These are phyloP conservation scores for Candida labiduridarum DNA, from an alignment of 1,139 yeast genomes.

Conservation along the genomic window DNA sequence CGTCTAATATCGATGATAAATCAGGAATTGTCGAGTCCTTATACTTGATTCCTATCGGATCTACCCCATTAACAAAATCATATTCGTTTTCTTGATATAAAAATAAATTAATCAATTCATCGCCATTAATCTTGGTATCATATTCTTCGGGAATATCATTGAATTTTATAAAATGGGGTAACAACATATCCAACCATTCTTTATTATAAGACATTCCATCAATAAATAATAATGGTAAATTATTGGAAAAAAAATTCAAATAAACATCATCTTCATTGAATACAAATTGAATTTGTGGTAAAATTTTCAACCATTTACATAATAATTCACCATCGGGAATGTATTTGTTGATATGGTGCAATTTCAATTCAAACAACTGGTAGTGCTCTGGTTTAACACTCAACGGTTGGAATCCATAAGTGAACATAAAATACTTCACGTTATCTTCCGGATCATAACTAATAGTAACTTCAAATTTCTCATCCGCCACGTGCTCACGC, in stretches of 20 bases:
- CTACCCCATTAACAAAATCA: conserved; percentile 30
- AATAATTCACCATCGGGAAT: conserved; percentile 12
- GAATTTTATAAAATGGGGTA: conserved; percentile 13
- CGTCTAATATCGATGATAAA: conserved; percentile 6
- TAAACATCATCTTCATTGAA: conserved; percentile 18
- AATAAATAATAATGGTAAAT: conserved; percentile 20
- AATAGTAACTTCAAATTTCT: conserved; percentile 38
- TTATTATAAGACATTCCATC: conserved; percentile 18
- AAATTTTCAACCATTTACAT: conserved; percentile 29
- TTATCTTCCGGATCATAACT: conserved; percentile 52
- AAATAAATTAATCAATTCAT: conserved; percentile 19
- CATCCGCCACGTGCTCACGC: conserved; percentile 20
- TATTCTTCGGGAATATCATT: conserved; percentile 13
- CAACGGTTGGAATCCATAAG: conserved; percentile 62
- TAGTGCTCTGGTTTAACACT: background rate
- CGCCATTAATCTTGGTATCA: conserved; percentile 16
- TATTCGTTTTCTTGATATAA: conserved; percentile 26
- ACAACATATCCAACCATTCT: conserved; percentile 18
- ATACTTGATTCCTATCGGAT: conserved; percentile 23
- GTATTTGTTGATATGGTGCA: conserved; percentile 8
- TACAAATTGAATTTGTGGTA: conserved; percentile 28
- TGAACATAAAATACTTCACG: conserved; percentile 45
- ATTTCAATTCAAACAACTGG: conserved; percentile 19
- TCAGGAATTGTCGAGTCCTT: conserved; percentile 6
- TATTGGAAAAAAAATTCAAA: conserved; percentile 20